Base-by-base conservation (phyloP, 129 eudicot species). In the Chrysanthemum seticuspe region DNA sequence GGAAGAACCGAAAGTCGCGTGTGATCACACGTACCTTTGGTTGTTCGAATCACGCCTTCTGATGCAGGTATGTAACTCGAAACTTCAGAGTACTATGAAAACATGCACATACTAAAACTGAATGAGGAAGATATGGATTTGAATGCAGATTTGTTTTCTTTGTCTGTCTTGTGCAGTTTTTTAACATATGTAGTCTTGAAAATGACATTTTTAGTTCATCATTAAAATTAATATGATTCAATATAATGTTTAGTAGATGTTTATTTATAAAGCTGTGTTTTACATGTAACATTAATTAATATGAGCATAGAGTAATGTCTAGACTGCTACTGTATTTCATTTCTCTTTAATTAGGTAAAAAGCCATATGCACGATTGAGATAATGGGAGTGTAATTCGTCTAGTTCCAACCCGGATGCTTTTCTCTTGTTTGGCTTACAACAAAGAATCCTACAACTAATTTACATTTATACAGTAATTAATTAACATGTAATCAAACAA, bases 21-120 rank as follows among this genome's bases (percentile, higher is more conserved):
- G 95, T 88, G 40, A 82, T 80, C 29, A 65, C 77, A 11, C 31
- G 31, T 29, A 14, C 87, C 86, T 29, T 29, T 88, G 73, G 88
- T 88, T 69, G 87, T 81, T 21, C 73, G 85, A 7, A 64, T 65
- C 6, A 57, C 63, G 11, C 68, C 36, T 36, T 75, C 85, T 15
- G 74, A 63, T 23, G 23, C 53, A 40, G 34, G 67, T 67, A 15
- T 78, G 21, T 80, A 81, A 65, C n/a, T 49, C 10, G 40, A 70
- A 2, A 18, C 56, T 67, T 76, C 44, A 36, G 44, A 36, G 45
- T 40, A 40, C 45, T 40, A 40, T 40, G 45, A 40, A 34, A 40
- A 5, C 45, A 40, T 6, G 7, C 16, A 66, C 16, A 45, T 67
- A 65, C 50, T 62, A 57, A 65, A 66, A 23, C 7, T 16, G 73